Base-by-base conservation (phyloP, 345 rosid species). In the Aurinia saxatilis region DNA sequence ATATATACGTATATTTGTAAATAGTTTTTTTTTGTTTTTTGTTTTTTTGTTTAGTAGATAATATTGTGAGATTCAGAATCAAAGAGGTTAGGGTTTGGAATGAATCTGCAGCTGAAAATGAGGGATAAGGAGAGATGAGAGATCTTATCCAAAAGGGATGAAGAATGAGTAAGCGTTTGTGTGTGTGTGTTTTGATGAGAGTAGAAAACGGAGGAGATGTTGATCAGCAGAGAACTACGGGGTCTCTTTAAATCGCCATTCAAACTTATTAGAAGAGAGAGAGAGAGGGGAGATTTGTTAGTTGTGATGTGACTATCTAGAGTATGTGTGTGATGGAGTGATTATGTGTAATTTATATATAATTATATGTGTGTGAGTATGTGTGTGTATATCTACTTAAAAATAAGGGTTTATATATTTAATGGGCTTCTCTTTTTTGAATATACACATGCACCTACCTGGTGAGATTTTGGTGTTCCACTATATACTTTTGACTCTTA, bases 71-170 rank as follows among this genome's bases (percentile, higher is more conserved):
- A 21, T 1, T 21, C 2, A 21, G 4, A 21, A 21, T 21, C 2
- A 2, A 41, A 49, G 58, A 51, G 63, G 52, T 59, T 72, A 73
- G 56, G 64, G 72, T 42, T 73, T 62, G 73, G 47, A 63, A 25
- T 45, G 70, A 53, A 67, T 63, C 56, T 19, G 67, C 67, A n/a
- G n/a, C n/a, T 54, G 51, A 66, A 62, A 47, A 55, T 0, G 62
- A 59, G 59, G 67, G 51, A 30, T 41, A n/a, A n/a, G n/a, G n/a
- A n/a, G n/a, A n/a, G n/a, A n/a, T n/a, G 63, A 61, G 30, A 38
- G 73, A 73, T 74, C 78, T 82, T 84, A 79, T 81, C 85, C 84
- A 80, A 72, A 64, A 48, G 29, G 8, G n/a, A 63, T 23, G 75
- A 57, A 65, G 76, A 71, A 59, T 70, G 71, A 62, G 70, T 70